A percentile compares a stretch with the other conserved stretches of the same genome.
phyloP scores from a whole-genome alignment of 148 eudicot species.

The Chenopodium formosanum region DNA sequence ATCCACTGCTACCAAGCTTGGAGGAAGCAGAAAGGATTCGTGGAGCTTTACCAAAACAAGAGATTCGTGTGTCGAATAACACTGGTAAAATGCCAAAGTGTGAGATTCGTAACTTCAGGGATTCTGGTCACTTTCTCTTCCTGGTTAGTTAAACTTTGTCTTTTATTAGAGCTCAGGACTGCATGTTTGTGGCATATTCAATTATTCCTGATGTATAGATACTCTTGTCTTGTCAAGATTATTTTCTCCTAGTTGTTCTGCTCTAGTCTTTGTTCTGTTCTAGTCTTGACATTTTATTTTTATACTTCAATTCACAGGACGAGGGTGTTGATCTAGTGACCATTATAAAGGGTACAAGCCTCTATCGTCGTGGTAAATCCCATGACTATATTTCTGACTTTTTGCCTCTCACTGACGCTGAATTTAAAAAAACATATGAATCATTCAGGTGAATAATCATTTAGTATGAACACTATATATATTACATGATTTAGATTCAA shows the following conservation, averaged over 20 bases:
- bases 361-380: conserved; percentile 44
- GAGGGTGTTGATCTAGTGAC: conserved; percentile 44
- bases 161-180: conserved; percentile 4
- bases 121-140: conserved; percentile 46
- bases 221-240: neutral
- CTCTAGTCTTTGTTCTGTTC: neutral
- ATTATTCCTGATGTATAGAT: too few species aligned
- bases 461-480: neutral
- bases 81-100: conserved; percentile 35
- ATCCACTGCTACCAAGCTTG: conserved; percentile 38
- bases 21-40: conserved; percentile 46
- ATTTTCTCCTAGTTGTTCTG: too few species aligned
- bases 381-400: conserved; percentile 44
- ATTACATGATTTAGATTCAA: neutral
- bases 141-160: conserved; percentile 26
- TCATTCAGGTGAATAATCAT: neutral
- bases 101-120: conserved; percentile 39
- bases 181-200: neutral
- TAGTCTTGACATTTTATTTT: neutral
- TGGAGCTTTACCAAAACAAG: conserved; percentile 36
- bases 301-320: conserved; percentile 37
- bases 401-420: conserved; percentile 45
- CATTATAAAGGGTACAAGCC: conserved; percentile 45
- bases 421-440: conserved; percentile 32
- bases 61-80: conserved; percentile 24